Base-by-base conservation (phyloP, 257 asterid genomes). In the Gentiana macrophylla region DNA sequence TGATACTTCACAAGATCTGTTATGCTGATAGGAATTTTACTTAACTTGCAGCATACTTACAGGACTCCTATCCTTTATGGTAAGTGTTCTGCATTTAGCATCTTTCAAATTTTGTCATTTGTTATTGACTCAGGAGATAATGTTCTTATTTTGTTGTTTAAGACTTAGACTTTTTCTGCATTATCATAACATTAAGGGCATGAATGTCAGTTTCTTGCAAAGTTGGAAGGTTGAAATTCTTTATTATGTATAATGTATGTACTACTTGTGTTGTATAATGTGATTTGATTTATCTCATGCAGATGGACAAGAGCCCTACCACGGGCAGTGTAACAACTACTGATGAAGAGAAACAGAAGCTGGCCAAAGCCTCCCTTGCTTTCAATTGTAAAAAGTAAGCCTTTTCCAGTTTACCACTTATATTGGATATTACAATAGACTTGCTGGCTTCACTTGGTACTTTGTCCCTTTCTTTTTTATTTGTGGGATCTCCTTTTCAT, bases 51-150 rank as follows among this genome's bases (percentile, higher is more conserved):
- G 99, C 84, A 92, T 92, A 64, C 82, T 92, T 60, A 89, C 80
- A 5, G 99, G 99, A 69, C 92, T 89, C 44, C 99, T 92, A 65
- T 92, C 99, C 2, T 92, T 92, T 83, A 92, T 92, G 99, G 99
- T 92, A 79, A 78, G 85, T 76, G 70, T 60, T 53, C n/a, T 36
- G 32, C 49, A 51, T 8, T 37, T 11, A 5, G 32, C 9, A 41
- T 4, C 54, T 43, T 8, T 24, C 32, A 35, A 44, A 32, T 55
- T n/a, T 5, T 4, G 35, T 11, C 46, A 50, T 41, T 7, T 5
- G 9, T 41, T 41, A 10, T 5, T 4, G 10, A 41, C 6, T 10
- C 9, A 12, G 41, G 35, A 5, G 12, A 1, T 36, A 6, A 3
- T 13, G 60, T n/a, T 2, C 6, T n/a, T 37, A 36, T 12, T 37